Conservation (phyloP, 495 filamentous ascomycete species). For the Podospora australis region DNA sequence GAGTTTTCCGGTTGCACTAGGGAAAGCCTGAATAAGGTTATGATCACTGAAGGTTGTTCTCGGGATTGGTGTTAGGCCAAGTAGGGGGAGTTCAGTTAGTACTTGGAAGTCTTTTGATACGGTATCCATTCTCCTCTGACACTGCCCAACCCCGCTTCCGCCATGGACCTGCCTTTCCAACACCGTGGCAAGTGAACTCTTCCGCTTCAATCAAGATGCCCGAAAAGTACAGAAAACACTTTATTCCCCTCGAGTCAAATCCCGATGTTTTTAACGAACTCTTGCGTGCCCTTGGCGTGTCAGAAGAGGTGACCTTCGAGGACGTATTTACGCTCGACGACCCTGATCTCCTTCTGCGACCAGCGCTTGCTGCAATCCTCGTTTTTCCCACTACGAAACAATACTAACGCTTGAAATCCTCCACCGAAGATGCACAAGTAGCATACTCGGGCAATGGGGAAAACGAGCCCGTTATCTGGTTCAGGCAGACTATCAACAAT, state of each 20-base stretch:
- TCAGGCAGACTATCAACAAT: slow-evolving; percentile 8
- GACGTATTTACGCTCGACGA: slow-evolving; percentile 67
- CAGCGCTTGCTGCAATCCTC: slow-evolving; percentile 61
- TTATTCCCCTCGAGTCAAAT: slow-evolving; percentile 31
- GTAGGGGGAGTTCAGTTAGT: too few relatives aligned
- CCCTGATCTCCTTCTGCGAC: slow-evolving; percentile 53
- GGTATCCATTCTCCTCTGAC: too few relatives aligned
- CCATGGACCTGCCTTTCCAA: too few relatives aligned
- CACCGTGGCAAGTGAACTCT: too few relatives aligned
- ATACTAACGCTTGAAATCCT: slow-evolving; percentile 36
- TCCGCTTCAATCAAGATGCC: background rate
- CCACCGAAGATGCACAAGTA: too few relatives aligned
- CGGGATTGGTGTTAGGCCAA: too few relatives aligned
- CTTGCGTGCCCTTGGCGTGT: slow-evolving; percentile 56
- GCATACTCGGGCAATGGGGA: background rate
- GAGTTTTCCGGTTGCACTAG: too few relatives aligned
- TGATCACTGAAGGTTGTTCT: too few relatives aligned
- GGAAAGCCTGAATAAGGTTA: too few relatives aligned
- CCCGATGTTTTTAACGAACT: slow-evolving; percentile 38
- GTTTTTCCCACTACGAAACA: slow-evolving; percentile 55
- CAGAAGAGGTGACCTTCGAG: slow-evolving; percentile 53
- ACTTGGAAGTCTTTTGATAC: too few relatives aligned
- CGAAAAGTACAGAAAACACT: slow-evolving; percentile 19
- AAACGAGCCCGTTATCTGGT: slow-evolving; percentile 2
- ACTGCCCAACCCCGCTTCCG: too few relatives aligned